Percentiles rank a stretch among this genome's conserved stretches.
phyloP scores from a whole-genome alignment of 805 yeast genomes.

The Pichia cabralensis region DNA sequence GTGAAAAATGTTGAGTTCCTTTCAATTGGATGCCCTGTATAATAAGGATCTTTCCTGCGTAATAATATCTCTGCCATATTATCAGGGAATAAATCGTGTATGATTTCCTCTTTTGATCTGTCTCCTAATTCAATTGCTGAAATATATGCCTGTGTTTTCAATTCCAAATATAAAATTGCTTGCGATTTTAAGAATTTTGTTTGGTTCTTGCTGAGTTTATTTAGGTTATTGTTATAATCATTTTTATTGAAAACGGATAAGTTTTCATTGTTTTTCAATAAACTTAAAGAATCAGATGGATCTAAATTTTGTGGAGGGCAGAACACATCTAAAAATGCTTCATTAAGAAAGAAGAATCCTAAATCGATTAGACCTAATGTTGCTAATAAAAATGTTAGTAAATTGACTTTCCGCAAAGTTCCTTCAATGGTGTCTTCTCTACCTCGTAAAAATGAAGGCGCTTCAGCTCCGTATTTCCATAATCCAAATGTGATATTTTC shows the following conservation, averaged over 20 bases:
- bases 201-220: constrained; percentile 15
- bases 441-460: constrained; percentile 48
- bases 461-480: constrained; percentile 53
- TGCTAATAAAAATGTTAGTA: constrained; percentile 84
- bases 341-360: constrained; percentile 81
- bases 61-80: constrained; percentile 42
- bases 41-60: constrained; percentile 28
- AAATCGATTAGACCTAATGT: constrained; percentile 75
- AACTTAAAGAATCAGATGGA: constrained; percentile 29
- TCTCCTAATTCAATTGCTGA: constrained; percentile 69
- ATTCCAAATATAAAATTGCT: constrained; percentile 68
- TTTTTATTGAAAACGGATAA: constrained; percentile 2
- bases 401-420: constrained; percentile 72
- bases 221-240: background rate
- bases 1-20: constrained; percentile 35
- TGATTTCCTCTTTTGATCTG: constrained; percentile 51
- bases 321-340: constrained; percentile 75
- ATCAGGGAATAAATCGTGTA: constrained; percentile 68
- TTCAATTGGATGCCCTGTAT: constrained; percentile 11
- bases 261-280: constrained; percentile 16
- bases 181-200: constrained; percentile 61
- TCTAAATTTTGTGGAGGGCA: constrained; percentile 62
- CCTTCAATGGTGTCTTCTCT: constrained; percentile 53
- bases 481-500: constrained; percentile 62
- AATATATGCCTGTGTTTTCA: constrained; percentile 92